Base-by-base conservation (phyloP, 768 basidiomycete genomes). In the Termitomyces sp. region DNA sequence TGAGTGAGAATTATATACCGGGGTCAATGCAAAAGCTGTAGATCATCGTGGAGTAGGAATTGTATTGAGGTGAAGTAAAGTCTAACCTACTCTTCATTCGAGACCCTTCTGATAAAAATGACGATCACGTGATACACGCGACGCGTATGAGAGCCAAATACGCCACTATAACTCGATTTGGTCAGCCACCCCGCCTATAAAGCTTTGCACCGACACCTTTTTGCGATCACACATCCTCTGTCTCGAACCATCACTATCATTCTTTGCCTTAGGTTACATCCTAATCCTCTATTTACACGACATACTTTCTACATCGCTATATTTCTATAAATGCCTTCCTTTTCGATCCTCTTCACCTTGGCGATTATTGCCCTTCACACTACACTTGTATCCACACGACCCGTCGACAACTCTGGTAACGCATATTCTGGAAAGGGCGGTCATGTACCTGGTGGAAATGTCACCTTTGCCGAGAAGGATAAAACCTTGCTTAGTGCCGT, bases 351-450 rank as follows among this genome's bases (percentile, higher is more conserved):
- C 46, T 61, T 69, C 58, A 59, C 69, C 60, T 58, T 75, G 57
- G 46, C 60, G 57, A 34, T 68, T 51, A 58, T 69, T 57, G 61
- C 60, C 5, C 60, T 72, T 62, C 59, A 69, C 53, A 63, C 70
- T 49, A 55, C 62, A 40, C 67, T 74, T 37, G 65, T 61, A 17
- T 70, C 67, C 49, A 59, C 74, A 17, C 54, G 70, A 45, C 72
- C 73, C 42, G 62, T 70, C 56, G 66, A 69, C 50, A 68, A 74
- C 53, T 70, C 67, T 60, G 70, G 47, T 58, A 77, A 72, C 69
- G 62, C 69, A 42, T 75, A 73, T 57, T 66, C 72, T 29, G 77
- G 77, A 5, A 52, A 61, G 25, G 78, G 71, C 17, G 77, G 77
- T 15, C 60, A 67, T 32, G 70, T 76, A 20, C 45, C 55, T 7